Evolutionary conservation across 2,329 filamentous ascomycete genomes (phyloP).

Genomic region (Trichoderma lentiforme): DNA sequence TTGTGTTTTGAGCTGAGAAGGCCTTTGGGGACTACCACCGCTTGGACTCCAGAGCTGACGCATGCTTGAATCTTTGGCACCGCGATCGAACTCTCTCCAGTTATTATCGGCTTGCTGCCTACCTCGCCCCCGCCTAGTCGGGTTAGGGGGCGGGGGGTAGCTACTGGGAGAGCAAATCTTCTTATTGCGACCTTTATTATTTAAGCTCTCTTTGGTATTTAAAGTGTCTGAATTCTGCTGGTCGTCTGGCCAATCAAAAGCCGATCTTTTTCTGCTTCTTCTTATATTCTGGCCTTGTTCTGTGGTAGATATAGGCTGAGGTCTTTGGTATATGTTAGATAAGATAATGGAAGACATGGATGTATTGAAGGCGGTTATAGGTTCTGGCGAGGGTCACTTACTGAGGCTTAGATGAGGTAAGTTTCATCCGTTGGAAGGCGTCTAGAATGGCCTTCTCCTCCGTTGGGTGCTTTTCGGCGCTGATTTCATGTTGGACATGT

Average conservation of each 20-base stretch:
- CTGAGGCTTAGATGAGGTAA: neutral
- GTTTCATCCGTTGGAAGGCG: too few species aligned
- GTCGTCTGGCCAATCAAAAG: neutral
- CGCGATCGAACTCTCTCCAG: neutral
- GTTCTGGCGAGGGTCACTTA: neutral
- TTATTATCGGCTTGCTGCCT: neutral
- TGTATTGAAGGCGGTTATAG: neutral
- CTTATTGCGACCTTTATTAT: slow-evolving; percentile 11
- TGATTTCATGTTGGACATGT: slow-evolving; percentile 22
- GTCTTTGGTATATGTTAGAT: neutral
- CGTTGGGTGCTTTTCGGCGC: slow-evolving; percentile 22
- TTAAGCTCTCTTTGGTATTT: slow-evolving; percentile 11
- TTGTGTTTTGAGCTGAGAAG: too few species aligned
- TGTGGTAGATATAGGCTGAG: neutral
- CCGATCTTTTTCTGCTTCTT: neutral
- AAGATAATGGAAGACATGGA: neutral
- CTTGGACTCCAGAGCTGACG: neutral
- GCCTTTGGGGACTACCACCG: too few species aligned
- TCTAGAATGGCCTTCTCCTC: slow-evolving; percentile 27
- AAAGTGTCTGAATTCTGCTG: neutral
- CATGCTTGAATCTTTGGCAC: neutral
- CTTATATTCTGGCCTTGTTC: neutral
- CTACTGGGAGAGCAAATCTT: neutral
- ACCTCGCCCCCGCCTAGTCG: too few species aligned
- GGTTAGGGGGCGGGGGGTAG: too few species aligned